Conservation (phyloP, 2,329 filamentous ascomycete genomes). For the Calonectria fujianensis region DNA sequence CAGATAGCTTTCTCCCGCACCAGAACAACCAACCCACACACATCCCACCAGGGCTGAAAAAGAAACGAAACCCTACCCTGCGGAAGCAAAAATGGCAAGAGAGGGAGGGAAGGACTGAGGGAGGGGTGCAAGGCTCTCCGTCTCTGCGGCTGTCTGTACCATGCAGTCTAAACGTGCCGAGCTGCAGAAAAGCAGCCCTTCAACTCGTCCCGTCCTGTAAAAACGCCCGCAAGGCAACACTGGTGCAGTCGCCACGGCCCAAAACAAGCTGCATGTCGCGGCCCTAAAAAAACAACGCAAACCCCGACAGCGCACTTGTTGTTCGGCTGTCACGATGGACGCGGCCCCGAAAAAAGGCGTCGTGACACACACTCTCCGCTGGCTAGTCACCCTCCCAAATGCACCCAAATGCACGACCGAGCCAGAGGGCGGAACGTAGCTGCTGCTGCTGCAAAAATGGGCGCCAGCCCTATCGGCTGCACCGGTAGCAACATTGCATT, state of each 20-base stretch:
- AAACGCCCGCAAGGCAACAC: neutral
- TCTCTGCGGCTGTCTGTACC: neutral
- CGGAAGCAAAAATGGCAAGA: neutral
- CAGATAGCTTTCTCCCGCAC: neutral
- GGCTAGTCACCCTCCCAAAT: neutral
- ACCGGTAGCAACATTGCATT: slow-evolving; percentile 34
- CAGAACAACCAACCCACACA: neutral
- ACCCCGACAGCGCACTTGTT: slow-evolving; percentile 12
- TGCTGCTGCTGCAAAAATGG: neutral
- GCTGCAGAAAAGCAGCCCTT: slow-evolving; percentile 3
- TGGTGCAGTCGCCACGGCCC: slow-evolving; percentile 5
- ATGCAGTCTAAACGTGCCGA: slow-evolving; percentile 4
- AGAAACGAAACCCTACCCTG: slow-evolving; percentile 7
- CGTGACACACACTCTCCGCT: neutral
- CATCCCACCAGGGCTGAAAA: slow-evolving; percentile 11
- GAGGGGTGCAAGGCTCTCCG: too few species aligned
- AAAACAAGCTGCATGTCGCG: slow-evolving; percentile 3
- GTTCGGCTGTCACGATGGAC: slow-evolving; percentile 12
- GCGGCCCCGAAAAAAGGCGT: neutral
- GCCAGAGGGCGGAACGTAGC: neutral
- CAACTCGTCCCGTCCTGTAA: slow-evolving; percentile 8
- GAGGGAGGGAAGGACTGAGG: neutral
- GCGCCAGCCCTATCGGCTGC: slow-evolving; percentile 44
- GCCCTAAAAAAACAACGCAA: slow-evolving; percentile 23
- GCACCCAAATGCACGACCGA: neutral